phyloP scores from a whole-genome alignment of 129 eudicot species.

The Cynara cardunculus region DNA sequence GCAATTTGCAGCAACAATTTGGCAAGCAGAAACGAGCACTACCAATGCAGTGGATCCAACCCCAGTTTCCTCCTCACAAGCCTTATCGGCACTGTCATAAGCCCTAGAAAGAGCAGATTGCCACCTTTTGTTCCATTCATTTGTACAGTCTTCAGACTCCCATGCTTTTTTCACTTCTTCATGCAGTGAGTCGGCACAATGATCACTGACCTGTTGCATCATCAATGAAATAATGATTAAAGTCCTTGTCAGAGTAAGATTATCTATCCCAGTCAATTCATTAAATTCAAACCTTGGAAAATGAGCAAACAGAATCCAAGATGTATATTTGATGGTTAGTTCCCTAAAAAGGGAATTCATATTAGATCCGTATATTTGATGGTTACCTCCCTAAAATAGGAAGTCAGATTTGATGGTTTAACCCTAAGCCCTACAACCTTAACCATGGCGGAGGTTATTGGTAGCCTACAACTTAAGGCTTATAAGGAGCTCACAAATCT shows the following conservation, averaged over 20 bases:
- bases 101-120: constrained; percentile 11
- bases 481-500: no score
- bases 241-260: background rate
- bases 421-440: background rate
- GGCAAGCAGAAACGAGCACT: constrained; percentile 28
- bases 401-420: background rate
- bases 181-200: constrained; percentile 16
- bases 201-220: constrained; percentile 22
- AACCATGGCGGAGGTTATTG: background rate
- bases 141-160: constrained; percentile 12
- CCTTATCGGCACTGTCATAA: constrained; percentile 21
- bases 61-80: background rate
- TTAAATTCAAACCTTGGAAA: background rate
- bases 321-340: background rate
- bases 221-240: background rate
- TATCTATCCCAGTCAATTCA: background rate
- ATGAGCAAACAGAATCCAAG: background rate
- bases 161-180: constrained; percentile 22
- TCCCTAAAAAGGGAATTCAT: background rate
- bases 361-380: background rate
- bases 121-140: constrained; percentile 17
- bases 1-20: constrained; percentile 24
- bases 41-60: constrained; percentile 35
- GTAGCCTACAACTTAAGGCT: no score
- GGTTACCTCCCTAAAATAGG: background rate